Evolutionary conservation across 495 filamentous ascomycete genomes (phyloP), one percentile per base, ranked within the genome.

Genomic region (Lentithecium fluviatile): DNA sequence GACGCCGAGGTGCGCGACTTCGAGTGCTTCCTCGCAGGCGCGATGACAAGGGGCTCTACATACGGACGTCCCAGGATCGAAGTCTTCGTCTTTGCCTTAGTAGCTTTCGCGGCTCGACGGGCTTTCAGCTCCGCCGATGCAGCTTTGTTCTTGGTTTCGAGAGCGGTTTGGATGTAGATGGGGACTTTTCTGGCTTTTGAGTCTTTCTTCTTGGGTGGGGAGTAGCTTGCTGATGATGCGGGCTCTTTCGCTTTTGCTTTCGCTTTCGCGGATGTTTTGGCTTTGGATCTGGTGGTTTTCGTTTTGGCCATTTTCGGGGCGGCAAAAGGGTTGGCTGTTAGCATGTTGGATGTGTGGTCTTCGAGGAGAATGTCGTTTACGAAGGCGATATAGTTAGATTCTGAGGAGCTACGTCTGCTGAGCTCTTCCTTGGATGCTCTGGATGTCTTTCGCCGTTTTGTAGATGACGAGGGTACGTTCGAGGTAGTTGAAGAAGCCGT

Each of bases 41-140:
- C 58, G 25, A 62, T 12, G 34, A 34, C 10, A 5, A 62, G 11
- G 2, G 58, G 58, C 26, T 55, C 51, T 2, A 62, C 45, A 19
- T 23, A 49, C n/a, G 51, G 17, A 7, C 50, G n/a, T n/a, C 51
- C 50, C 4, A 24, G 20, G 5, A 62, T 24, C n/a, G 54, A 58
- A 12, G 8, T 48, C 42, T 24, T 25, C 38, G 26, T 60, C 37
- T 32, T 53, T 23, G 13, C 13, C 40, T 15, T 43, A n/a, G 36
- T 15, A 7, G 13, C 19, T 43, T 4, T 15, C 4, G 40, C 40
- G 40, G 15, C 6, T 15, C 40, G 40, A n/a, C 19, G 4, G 4
- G 40, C 40, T 32, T 32, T 32, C 5, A 43, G 40, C 13, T 43
- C 40, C 15, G 40, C 40, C 19, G 40, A 5, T 15, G 40, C 40